Base-by-base conservation (phyloP, 306 rosid genomes). In the Nissolia schottii region DNA sequence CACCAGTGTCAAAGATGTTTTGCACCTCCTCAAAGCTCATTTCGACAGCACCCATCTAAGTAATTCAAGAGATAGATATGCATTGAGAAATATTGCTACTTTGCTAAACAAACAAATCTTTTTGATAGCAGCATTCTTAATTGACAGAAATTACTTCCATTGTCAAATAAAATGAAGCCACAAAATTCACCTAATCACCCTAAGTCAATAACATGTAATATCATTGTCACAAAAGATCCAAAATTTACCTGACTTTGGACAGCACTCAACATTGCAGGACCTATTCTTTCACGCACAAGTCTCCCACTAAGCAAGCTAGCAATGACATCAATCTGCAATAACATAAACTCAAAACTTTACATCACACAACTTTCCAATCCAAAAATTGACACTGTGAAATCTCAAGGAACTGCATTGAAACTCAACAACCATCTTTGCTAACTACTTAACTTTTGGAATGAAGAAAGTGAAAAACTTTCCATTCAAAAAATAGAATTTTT, bases 211-310 rank as follows among this genome's bases (percentile, higher is more conserved):
- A n/a, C n/a, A n/a, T 22, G 29, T 22, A 10, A 9, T 12, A 8
- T 37, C 13, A 37, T 8, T 37, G 40, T 1, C 40, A 34, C 40
- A 34, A 34, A 34, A 34, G 43, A 2, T 37, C n/a, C 43, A 12
- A 13, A 49, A 76, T 70, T 77, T 86, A 94, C 98, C 94, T 91
- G 97, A 75, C 96, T 89, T 84, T 94, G 96, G 40, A 94, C 97
- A 5, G 99, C 99, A 73, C 91, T 94, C 48, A 94, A 86, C 91
- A 94, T 89, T 41, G 97, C 99, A 1, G 93, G 96, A 70, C 97
- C 95, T 19, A 91, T 91, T 75, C 96, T 82, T 81, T 94, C 99
- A 2, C 97, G 97, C 49, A 91, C 93, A 28, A 94, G 68, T 74
- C 96, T 92, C 51, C 99, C 99, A 65, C 91, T 91, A 22, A 94